Conservation (phyloP, 169 alveolate species). For the Plasmodium billcollinsi region DNA sequence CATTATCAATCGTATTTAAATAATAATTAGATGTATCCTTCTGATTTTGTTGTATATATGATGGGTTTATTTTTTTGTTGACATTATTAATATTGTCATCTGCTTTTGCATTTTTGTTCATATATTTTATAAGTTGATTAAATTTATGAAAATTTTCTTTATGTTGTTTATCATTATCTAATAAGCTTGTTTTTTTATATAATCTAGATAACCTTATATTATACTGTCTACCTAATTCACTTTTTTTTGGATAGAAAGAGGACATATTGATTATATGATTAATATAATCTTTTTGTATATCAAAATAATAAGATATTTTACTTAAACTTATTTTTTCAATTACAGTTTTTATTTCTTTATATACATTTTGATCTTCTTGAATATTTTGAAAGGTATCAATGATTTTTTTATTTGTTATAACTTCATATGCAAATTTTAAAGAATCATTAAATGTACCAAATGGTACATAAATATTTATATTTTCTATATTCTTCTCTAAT, state of each 20-base stretch:
- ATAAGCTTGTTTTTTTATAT: slow-evolving; percentile 36
- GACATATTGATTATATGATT: neutral
- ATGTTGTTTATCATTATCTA: slow-evolving; percentile 26
- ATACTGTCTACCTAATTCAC: slow-evolving; percentile 12
- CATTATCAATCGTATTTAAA: neutral
- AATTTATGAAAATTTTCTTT: slow-evolving; percentile 7
- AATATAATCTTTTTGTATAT: slow-evolving; percentile 24
- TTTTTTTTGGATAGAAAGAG: slow-evolving; percentile 40
- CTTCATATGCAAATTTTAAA: slow-evolving; percentile 29
- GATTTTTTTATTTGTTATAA: slow-evolving; percentile 12
- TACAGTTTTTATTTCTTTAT: slow-evolving; percentile 18
- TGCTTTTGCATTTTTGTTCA: neutral
- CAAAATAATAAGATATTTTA: slow-evolving; percentile 28
- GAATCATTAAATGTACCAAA: slow-evolving; percentile 21
- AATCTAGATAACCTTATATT: slow-evolving; percentile 19
- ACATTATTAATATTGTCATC: neutral
- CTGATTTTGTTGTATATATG: neutral
- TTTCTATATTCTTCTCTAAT: slow-evolving; percentile 19
- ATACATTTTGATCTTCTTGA: slow-evolving; percentile 3
- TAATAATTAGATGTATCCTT: neutral
- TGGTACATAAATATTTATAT: slow-evolving; percentile 32
- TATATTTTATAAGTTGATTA: slow-evolving; percentile 11
- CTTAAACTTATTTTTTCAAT: slow-evolving; percentile 57
- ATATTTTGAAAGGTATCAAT: neutral
- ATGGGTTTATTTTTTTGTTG: neutral